Evolutionary conservation across 2,329 filamentous ascomycete species (phyloP).

Genomic region (Aspergillus sp.): DNA sequence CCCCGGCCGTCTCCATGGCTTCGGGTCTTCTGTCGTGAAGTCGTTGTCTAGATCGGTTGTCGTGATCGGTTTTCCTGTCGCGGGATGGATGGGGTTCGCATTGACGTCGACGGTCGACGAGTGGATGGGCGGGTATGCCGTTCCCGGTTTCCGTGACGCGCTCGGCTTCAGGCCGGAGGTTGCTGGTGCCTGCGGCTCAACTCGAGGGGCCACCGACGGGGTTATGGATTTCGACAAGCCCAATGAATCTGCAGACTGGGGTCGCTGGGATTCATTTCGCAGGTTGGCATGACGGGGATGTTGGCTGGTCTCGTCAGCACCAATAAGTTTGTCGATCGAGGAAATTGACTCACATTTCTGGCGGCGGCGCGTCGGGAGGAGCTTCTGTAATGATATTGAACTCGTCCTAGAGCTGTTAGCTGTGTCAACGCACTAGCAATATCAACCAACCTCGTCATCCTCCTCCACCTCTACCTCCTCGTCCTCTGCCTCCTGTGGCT

Average conservation of each 20-base stretch:
- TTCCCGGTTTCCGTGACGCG: slow-evolving; percentile 44
- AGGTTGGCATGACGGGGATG: slow-evolving; percentile 30
- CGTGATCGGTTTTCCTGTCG: slow-evolving; percentile 67
- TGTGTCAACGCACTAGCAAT: slow-evolving; percentile 1
- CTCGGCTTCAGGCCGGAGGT: slow-evolving; percentile 25
- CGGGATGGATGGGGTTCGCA: slow-evolving; percentile 67
- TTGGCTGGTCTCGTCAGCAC: slow-evolving; percentile 17
- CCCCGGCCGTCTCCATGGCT: slow-evolving; percentile 90
- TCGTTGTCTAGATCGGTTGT: slow-evolving; percentile 69
- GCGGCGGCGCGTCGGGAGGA: slow-evolving; percentile 31
- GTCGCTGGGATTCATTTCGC: slow-evolving; percentile 26
- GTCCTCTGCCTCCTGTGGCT: slow-evolving; percentile 29
- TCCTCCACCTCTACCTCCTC: slow-evolving; percentile 32
- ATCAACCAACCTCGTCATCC: slow-evolving; percentile 22
- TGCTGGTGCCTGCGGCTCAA: slow-evolving; percentile 23
- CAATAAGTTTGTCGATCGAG: no score
- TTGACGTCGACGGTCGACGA: slow-evolving; percentile 81
- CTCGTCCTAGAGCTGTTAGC: slow-evolving; percentile 31
- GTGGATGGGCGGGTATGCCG: slow-evolving; percentile 56
- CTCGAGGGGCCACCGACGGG: slow-evolving; percentile 22
- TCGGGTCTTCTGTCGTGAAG: slow-evolving; percentile 62
- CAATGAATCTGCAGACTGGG: slow-evolving; percentile 24
- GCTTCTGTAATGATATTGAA: slow-evolving; percentile 43
- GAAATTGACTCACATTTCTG: slow-evolving; percentile 25
- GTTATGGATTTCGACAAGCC: slow-evolving; percentile 24